phyloP scores from a whole-genome alignment of 148 eudicot genomes.

The Vaccinium myrtillus region DNA sequence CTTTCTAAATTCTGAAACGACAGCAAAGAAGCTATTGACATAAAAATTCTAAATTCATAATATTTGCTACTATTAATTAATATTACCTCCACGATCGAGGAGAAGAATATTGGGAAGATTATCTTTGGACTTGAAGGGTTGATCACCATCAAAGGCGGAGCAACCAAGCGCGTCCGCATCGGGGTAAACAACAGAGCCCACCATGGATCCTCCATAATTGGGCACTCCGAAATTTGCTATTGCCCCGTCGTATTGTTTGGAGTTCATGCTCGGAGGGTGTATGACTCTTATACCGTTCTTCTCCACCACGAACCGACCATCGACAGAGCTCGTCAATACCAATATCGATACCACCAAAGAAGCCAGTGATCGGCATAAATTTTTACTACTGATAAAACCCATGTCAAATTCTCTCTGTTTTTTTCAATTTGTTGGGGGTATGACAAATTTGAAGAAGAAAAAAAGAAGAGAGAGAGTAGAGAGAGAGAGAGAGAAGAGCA shows the following conservation, averaged over 20 bases:
- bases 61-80: neutral
- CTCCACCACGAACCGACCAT: slow-evolving; percentile 77
- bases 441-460: neutral
- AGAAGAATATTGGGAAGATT: slow-evolving; percentile 66
- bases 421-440: neutral
- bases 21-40: neutral
- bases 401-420: neutral
- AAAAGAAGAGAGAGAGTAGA: neutral
- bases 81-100: slow-evolving; percentile 91
- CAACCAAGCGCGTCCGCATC: slow-evolving; percentile 48
- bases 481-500: neutral
- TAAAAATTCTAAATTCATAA: neutral
- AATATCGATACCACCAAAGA: neutral
- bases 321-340: slow-evolving; percentile 2
- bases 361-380: neutral
- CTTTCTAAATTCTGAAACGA: too few species aligned
- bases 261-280: slow-evolving; percentile 41
- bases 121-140: slow-evolving; percentile 70
- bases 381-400: neutral
- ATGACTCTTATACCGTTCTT: slow-evolving; percentile 62
- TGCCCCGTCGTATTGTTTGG: slow-evolving; percentile 62
- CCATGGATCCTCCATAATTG: slow-evolving; percentile 85
- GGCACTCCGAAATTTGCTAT: slow-evolving; percentile 95
- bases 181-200: slow-evolving; percentile 72
- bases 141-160: slow-evolving; percentile 53